Evolutionary conservation across 23 red algal genomes (phyloP).

Genomic region (Rhodosorus marinus): DNA sequence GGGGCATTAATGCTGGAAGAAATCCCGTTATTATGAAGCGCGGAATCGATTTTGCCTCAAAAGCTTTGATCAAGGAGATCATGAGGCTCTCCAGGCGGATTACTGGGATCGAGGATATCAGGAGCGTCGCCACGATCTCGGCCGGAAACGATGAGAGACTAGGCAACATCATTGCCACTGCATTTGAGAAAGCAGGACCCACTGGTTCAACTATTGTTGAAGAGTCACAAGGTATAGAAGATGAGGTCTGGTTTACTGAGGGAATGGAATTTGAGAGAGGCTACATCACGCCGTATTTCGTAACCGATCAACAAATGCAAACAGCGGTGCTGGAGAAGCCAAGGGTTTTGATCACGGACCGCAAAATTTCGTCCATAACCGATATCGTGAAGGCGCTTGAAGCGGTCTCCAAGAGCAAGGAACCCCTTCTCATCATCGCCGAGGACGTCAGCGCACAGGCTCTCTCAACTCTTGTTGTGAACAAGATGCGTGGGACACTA

Average conservation of each 20-base stretch:
- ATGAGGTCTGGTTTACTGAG: slow-evolving; percentile 91
- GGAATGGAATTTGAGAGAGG: slow-evolving; percentile 98
- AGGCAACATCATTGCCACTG: slow-evolving; percentile 83
- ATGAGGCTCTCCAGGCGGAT: too few species aligned
- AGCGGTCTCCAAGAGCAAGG: slow-evolving; percentile 65
- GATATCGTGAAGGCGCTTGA: slow-evolving; percentile 83
- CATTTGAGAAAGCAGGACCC: slow-evolving; percentile 69
- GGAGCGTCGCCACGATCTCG: slow-evolving; percentile 82
- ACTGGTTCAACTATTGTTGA: slow-evolving; percentile 89
- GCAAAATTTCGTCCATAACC: slow-evolving; percentile 67
- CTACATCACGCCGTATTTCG: slow-evolving; percentile 95
- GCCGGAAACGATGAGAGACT: slow-evolving; percentile 76
- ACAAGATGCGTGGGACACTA: slow-evolving; percentile 96
- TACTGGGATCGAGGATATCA: slow-evolving; percentile 80
- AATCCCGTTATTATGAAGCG: background rate
- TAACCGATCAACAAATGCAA: slow-evolving; percentile 95
- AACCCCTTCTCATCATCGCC: slow-evolving; percentile 84
- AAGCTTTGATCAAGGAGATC: too few species aligned
- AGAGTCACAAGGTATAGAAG: slow-evolving; percentile 75
- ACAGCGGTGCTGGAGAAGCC: slow-evolving; percentile 38
- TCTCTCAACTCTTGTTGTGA: slow-evolving; percentile 90
- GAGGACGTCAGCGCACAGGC: slow-evolving; percentile 93
- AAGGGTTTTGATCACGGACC: slow-evolving; percentile 81
- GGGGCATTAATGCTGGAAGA: background rate
- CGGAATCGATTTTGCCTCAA: too few species aligned